These are phyloP conservation scores for Penicillium oxalicum DNA, from an alignment of 2,329 filamentous ascomycete genomes.

Conservation along the genomic window DNA sequence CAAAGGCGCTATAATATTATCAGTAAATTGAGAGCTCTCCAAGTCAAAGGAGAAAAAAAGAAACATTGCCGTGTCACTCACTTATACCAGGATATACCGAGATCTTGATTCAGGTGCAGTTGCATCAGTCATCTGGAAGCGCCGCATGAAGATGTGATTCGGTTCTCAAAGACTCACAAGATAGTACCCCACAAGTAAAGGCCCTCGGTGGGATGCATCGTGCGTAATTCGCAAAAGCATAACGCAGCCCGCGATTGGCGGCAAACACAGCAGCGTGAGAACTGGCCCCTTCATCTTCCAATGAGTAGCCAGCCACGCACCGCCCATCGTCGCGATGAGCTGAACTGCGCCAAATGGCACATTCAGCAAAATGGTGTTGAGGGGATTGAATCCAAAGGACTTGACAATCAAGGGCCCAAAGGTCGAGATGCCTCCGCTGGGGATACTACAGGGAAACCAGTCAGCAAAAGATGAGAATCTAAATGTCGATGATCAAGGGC, in stretches of 20 bases:
- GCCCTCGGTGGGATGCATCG: slow-evolving; percentile 42
- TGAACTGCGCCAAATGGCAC: slow-evolving; percentile 58
- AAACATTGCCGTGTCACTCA: slow-evolving; percentile 19
- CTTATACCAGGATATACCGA: slow-evolving; percentile 56
- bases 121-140: neutral
- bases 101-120: slow-evolving; percentile 31
- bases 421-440: slow-evolving; percentile 53
- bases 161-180: slow-evolving; percentile 26
- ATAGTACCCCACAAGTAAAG: slow-evolving; percentile 54
- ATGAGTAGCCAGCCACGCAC: slow-evolving; percentile 51
- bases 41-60: too few species aligned
- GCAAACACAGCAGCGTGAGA: slow-evolving; percentile 49
- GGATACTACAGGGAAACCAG: slow-evolving; percentile 36
- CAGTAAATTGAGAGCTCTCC: slow-evolving; percentile 8
- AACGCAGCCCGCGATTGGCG: slow-evolving; percentile 52
- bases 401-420: slow-evolving; percentile 56
- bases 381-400: slow-evolving; percentile 52
- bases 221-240: slow-evolving; percentile 50
- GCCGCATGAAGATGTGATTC: neutral
- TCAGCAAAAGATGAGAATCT: neutral
- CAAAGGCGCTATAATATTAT: slow-evolving; percentile 46
- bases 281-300: slow-evolving; percentile 53
- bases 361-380: slow-evolving; percentile 55
- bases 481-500: neutral
- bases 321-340: slow-evolving; percentile 54